phyloP scores from a whole-genome alignment of 2,329 filamentous ascomycete genomes.

The Diaporthe aspalathi region DNA sequence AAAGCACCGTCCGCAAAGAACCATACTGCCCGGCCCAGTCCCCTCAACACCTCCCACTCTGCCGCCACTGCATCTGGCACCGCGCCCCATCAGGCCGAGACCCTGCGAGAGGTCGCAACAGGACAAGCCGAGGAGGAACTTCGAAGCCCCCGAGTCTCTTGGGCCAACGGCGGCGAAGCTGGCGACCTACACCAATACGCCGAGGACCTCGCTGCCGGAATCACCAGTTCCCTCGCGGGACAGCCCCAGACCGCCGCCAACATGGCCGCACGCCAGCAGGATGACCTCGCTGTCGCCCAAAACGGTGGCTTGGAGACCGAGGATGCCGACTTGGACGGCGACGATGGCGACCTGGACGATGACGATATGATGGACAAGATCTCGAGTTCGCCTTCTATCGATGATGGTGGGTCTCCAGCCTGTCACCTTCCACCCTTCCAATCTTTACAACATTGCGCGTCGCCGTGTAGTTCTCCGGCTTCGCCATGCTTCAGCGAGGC shows the following conservation, averaged over 20 bases:
- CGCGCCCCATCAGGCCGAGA: conserved; percentile 86
- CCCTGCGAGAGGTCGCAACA: conserved; percentile 82
- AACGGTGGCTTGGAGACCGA: conserved; percentile 67
- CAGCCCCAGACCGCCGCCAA: conserved; percentile 41
- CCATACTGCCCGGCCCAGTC: conserved; percentile 68
- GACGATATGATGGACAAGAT: conserved; percentile 99
- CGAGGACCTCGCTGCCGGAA: conserved; percentile 57
- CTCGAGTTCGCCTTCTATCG: conserved; percentile 97
- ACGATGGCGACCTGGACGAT: conserved; percentile 78
- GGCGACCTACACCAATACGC: conserved; percentile 58
- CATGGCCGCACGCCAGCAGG: conserved; percentile 58
- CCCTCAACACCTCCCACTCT: conserved; percentile 62
- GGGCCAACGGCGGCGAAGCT: conserved; percentile 54
- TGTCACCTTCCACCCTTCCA: conserved; percentile 52
- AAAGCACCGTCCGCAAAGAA: conserved; percentile 85
- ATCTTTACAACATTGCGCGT: conserved; percentile 52
- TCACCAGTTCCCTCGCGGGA: conserved; percentile 54
- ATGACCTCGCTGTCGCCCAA: conserved; percentile 69
- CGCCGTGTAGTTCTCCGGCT: conserved; percentile 47
- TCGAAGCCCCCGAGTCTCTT: conserved; percentile 71
- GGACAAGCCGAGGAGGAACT: conserved; percentile 80
- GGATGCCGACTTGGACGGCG: conserved; percentile 74
- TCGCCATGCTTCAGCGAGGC: conserved; percentile 49
- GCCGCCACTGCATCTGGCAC: conserved; percentile 50
- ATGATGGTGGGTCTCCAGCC: conserved; percentile 88